These are phyloP conservation scores for Lipomyces mesembrius DNA, from an alignment of 805 yeast genomes.

Conservation along the genomic window DNA sequence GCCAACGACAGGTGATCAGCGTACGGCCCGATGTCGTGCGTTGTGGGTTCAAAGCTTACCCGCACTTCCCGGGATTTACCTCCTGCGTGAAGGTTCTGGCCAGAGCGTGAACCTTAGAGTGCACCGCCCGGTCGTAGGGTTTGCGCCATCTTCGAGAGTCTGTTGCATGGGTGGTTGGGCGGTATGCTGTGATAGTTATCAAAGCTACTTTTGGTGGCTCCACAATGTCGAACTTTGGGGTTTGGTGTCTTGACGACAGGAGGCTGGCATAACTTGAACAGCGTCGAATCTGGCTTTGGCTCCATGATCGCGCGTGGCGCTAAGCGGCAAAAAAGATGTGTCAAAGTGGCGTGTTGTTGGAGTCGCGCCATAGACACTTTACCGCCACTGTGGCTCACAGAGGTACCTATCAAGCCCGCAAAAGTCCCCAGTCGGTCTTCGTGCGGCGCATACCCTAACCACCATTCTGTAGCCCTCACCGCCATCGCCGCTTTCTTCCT, in stretches of 20 bases:
- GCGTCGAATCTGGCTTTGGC: no score
- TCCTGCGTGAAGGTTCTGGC: background rate
- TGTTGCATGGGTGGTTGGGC: background rate
- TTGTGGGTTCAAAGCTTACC: no score
- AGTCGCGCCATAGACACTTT: no score
- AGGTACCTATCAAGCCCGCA: slow-evolving; percentile 1
- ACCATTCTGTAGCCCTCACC: background rate
- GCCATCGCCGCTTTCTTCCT: slow-evolving; percentile 1
- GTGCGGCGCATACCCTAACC: slow-evolving; percentile 11
- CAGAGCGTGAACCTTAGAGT: background rate
- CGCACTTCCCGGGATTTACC: no score
- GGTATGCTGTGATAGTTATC: background rate
- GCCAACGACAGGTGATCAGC: background rate
- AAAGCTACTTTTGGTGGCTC: no score
- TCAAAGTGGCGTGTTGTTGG: background rate
- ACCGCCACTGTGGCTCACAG: slow-evolving; percentile 1
- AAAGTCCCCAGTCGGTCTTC: background rate
- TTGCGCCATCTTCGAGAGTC: background rate
- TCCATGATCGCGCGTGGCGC: no score
- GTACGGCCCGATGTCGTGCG: background rate
- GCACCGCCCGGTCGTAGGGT: background rate
- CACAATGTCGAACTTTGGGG: no score
- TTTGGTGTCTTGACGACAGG: no score
- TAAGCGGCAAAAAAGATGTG: background rate
- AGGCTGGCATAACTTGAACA: no score